Conservation (phyloP, 495 filamentous ascomycete species). For the Hyaloscypha variabilis region DNA sequence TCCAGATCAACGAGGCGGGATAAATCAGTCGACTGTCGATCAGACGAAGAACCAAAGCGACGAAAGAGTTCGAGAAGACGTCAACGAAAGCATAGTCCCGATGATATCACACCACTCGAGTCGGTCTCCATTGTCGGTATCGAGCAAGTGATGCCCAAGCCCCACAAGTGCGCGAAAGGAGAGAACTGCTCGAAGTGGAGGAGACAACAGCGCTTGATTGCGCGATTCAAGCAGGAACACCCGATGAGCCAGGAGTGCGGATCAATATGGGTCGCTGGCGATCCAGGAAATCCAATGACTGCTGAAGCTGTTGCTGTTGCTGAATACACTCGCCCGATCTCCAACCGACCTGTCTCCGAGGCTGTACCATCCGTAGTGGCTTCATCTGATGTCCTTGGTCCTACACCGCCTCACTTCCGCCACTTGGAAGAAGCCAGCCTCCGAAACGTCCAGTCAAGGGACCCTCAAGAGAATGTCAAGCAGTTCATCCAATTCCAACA, state of each 20-base stretch:
- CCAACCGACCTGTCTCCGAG: constrained; percentile 59
- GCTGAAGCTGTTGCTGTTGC: constrained; percentile 42
- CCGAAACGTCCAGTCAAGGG: constrained; percentile 63
- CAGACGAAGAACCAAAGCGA: constrained; percentile 41
- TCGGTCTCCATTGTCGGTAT: constrained; percentile 92
- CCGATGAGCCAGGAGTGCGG: constrained; percentile 60
- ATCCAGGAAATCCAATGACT: constrained; percentile 70
- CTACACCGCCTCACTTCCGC: constrained; percentile 60
- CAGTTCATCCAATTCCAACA: constrained; percentile 85
- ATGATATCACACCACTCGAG: constrained; percentile 71
- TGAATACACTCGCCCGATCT: constrained; percentile 21
- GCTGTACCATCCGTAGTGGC: constrained; percentile 80
- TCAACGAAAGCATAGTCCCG: constrained; percentile 50
- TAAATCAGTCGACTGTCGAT: constrained; percentile 29
- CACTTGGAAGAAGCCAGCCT: constrained; percentile 73
- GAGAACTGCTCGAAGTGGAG: constrained; percentile 83
- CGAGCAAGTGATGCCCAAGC: constrained; percentile 82
- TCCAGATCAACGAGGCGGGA: constrained; percentile 34
- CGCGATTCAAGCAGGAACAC: constrained; percentile 67
- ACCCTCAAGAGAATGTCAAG: constrained; percentile 89
- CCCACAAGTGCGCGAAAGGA: constrained; percentile 86
- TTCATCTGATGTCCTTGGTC: constrained; percentile 86
- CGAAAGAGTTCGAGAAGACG: constrained; percentile 45
- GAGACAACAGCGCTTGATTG: constrained; percentile 70
- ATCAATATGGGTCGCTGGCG: constrained; percentile 65